Conservation (phyloP, 257 asterid species). For the Solanum lycopersicoides region DNA sequence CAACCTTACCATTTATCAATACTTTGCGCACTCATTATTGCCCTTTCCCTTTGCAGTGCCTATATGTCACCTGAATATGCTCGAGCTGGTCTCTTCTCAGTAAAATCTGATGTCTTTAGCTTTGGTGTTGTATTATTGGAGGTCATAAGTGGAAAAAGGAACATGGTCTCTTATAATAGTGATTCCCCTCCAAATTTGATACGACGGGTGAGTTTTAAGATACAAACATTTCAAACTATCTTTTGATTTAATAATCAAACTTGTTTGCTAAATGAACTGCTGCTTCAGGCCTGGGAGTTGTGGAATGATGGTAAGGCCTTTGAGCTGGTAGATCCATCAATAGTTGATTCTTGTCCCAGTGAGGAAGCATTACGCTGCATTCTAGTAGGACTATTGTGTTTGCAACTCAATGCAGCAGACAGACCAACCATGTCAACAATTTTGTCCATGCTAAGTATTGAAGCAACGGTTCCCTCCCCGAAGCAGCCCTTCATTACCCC, state of each 20-base stretch:
- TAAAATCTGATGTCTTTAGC: slow-evolving; percentile 11
- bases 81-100: neutral
- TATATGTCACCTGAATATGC: slow-evolving; percentile 10
- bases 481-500: slow-evolving; percentile 11
- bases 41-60: neutral
- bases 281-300: slow-evolving; percentile 19
- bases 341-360: neutral
- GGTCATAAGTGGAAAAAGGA: slow-evolving; percentile 8
- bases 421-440: slow-evolving; percentile 13
- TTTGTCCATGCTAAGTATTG: slow-evolving; percentile 10
- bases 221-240: neutral
- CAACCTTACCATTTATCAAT: neutral
- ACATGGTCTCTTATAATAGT: neutral
- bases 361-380: slow-evolving; percentile 15
- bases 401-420: slow-evolving; percentile 15
- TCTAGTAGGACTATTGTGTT: slow-evolving; percentile 23
- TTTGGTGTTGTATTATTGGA: slow-evolving; percentile 9
- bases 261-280: neutral
- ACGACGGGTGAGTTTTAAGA: neutral
- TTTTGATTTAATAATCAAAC: neutral
- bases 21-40: neutral
- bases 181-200: neutral
- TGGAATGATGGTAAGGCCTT: slow-evolving; percentile 11
- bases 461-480: slow-evolving; percentile 3
- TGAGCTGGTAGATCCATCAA: slow-evolving; percentile 9